phyloP scores from a whole-genome alignment of 108 stramenopile species.

The Fistulifera solaris region DNA sequence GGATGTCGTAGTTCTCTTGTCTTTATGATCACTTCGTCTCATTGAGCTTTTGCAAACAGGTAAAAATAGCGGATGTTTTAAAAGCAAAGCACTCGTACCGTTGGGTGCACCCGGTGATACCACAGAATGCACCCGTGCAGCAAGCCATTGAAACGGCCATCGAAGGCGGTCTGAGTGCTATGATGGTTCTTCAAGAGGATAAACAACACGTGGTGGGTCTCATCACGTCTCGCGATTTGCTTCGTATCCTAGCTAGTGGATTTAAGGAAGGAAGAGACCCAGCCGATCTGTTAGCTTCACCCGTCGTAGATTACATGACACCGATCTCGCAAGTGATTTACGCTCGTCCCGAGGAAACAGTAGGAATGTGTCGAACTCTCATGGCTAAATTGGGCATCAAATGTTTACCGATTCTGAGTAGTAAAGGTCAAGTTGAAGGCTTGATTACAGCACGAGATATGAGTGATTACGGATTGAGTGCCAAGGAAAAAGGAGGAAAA shows the following conservation, averaged over 20 bases:
- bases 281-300: constrained; percentile 34
- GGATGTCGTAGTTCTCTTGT: too few species aligned
- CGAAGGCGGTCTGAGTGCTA: constrained; percentile 62
- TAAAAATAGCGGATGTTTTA: constrained; percentile 62
- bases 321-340: constrained; percentile 79
- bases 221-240: constrained; percentile 66
- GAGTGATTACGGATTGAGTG: constrained; percentile 72
- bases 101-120: constrained; percentile 74
- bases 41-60: too few species aligned
- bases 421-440: constrained; percentile 79
- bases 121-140: constrained; percentile 39
- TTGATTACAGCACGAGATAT: constrained; percentile 85
- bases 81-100: constrained; percentile 68
- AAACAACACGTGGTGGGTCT: constrained; percentile 55
- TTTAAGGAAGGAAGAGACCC: constrained; percentile 39
- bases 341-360: constrained; percentile 71
- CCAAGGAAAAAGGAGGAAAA: constrained; percentile 86
- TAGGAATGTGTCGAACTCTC: constrained; percentile 76
- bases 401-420: constrained; percentile 79
- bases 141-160: constrained; percentile 59
- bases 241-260: constrained; percentile 57
- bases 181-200: constrained; percentile 66
- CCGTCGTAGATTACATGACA: constrained; percentile 57
- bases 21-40: too few species aligned
- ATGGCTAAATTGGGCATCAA: constrained; percentile 87